Evolutionary conservation across 805 yeast species (phyloP), one percentile per base, ranked within the genome.

Genomic region (Kodamaea neixiangensis): DNA sequence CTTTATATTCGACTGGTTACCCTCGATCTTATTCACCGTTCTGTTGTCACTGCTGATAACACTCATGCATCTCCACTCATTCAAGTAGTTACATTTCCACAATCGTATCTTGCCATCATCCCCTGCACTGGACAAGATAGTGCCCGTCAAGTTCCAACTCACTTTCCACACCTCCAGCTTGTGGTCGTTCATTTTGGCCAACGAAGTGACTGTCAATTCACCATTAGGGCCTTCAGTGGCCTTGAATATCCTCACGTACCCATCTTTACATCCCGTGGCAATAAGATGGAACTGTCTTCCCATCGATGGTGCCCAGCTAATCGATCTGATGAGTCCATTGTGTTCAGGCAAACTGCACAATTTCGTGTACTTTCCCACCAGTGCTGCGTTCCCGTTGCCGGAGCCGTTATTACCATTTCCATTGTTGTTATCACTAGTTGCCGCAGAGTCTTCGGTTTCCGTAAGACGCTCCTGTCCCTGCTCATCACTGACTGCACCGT

Each of bases 221-320:
- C 60, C 59, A 47, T 61, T 48, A 35, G 60, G 55, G 29, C 62
- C 57, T 53, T 85, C 91, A 3, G 75, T 73, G 5, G 91, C 74
- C 66, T 87, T 89, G 76, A 86, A 93, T 2, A 94, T 85, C 48
- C 98, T 80, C 9, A 94, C 91, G 61, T 76, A 82, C 1, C 98
- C 99, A 66, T 94, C 99, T 65, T 91, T 91, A 65, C 97, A 91
- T 4, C 96, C 98, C 0, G 98, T 93, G 0, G 99, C 98, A 40
- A 94, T 76, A 44, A 92, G 72, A 59, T 93, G 96, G 65, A 82
- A 89, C 55, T 86, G 83, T 58, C 97, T 76, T 2, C 98, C 98
- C 86, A 92, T 89, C 0, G 96, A 83, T 2, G 98, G 97, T 0
- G 98, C 98, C 99, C 99, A 93, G 25, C 92, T 79, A 4, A 92